These are phyloP conservation scores for Hippophae gyantsensis DNA, from an alignment of 306 rosid species.

Conservation along the genomic window DNA sequence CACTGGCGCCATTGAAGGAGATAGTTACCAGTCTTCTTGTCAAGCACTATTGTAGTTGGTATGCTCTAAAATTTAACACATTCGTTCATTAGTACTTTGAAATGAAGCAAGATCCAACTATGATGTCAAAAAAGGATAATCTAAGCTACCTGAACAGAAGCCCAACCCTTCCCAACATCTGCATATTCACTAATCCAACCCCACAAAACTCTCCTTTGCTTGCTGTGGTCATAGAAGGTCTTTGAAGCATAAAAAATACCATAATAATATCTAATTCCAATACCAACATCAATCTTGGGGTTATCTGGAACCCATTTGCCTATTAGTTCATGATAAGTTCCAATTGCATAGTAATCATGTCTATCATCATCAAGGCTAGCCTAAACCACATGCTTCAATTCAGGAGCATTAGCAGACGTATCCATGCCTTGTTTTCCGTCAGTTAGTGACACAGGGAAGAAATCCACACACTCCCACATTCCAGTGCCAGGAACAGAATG, in stretches of 20 bases:
- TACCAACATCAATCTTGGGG: constrained; percentile 51
- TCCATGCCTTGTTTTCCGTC: constrained; percentile 36
- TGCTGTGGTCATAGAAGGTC: constrained; percentile 51
- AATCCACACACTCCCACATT: constrained; percentile 94
- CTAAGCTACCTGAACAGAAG: constrained; percentile 54
- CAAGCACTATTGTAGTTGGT: constrained; percentile 65
- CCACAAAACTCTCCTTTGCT: constrained; percentile 72
- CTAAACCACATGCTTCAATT: constrained; percentile 69
- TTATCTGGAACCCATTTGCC: constrained; percentile 48
- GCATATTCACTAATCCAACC: constrained; percentile 77
- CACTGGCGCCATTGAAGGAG: constrained; percentile 90
- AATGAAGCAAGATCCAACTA: too few species aligned
- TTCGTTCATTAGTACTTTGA: too few species aligned
- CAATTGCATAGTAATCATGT: constrained; percentile 72
- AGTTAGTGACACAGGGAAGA: constrained; percentile 44
- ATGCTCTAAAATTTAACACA: constrained; percentile 30
- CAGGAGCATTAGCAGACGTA: constrained; percentile 39
- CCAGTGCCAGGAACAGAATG: constrained; percentile 61
- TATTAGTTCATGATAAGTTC: constrained; percentile 52
- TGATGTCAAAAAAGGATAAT: too few species aligned
- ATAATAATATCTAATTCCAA: constrained; percentile 66
- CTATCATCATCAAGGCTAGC: constrained; percentile 63
- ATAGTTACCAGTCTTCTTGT: constrained; percentile 53
- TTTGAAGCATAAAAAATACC: constrained; percentile 81
- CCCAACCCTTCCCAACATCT: constrained; percentile 82